Evolutionary conservation across 495 filamentous ascomycete species (phyloP).

Genomic region (Neurospora pannonica): DNA sequence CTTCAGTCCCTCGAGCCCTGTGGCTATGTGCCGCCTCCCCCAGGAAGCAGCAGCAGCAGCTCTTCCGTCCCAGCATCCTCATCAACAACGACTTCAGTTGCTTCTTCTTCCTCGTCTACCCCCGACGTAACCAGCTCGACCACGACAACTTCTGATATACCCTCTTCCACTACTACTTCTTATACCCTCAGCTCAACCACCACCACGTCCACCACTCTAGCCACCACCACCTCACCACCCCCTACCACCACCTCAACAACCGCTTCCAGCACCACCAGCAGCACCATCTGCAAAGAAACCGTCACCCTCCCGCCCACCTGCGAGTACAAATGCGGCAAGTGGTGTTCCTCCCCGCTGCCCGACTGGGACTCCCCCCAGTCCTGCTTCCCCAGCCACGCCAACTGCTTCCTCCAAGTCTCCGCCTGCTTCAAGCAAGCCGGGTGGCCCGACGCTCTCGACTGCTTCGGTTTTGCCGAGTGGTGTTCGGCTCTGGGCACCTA

Average conservation of each 20-base stretch:
- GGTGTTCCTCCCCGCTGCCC: conserved; percentile 41
- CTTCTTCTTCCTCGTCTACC: neutral
- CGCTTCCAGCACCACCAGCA: conserved; percentile 25
- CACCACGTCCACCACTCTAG: conserved; percentile 5
- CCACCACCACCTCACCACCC: conserved; percentile 9
- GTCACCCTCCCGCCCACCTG: conserved; percentile 32
- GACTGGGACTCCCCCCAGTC: conserved; percentile 26
- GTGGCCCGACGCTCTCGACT: conserved; percentile 34
- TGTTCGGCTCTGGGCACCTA: conserved; percentile 28
- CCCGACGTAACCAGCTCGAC: neutral
- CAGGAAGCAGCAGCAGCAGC: neutral
- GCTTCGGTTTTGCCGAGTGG: conserved; percentile 36
- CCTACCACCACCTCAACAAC: conserved; percentile 13
- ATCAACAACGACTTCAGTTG: neutral
- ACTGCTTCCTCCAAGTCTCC: conserved; percentile 34
- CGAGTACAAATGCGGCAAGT: conserved; percentile 41
- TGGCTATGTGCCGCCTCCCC: conserved; percentile 20
- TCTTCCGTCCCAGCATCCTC: neutral
- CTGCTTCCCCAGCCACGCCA: conserved; percentile 27
- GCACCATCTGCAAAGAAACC: conserved; percentile 31
- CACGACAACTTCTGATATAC: neutral
- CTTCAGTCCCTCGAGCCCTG: conserved; percentile 38
- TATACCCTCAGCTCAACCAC: conserved; percentile 10
- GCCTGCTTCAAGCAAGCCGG: conserved; percentile 40
- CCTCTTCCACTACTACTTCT: conserved; percentile 1